Base-by-base conservation (phyloP, 2,329 filamentous ascomycete genomes). In the Tolypocladium paradoxum region DNA sequence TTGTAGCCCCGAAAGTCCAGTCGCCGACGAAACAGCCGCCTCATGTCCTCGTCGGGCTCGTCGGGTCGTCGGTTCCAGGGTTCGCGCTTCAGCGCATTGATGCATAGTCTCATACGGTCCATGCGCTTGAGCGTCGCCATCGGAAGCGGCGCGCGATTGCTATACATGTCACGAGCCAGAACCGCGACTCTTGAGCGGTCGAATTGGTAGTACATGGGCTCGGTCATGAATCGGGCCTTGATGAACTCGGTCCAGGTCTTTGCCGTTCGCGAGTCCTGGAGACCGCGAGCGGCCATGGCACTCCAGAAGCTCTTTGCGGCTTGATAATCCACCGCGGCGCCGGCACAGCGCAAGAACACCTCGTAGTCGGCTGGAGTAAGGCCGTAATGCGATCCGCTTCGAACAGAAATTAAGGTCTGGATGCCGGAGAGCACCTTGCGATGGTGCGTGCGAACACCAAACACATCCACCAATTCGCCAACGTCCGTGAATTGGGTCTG, bases 121-220 rank as follows among this genome's bases (percentile, higher is more conserved):
- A 70, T 52, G 12, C 55, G 53, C 55, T 61, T 60, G 1, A 69
- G 12, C 2, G 51, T 55, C 6, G 52, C 50, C 33, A 59, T 50
- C 4, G 55, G 50, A 8, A 60, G 24, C 12, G 53, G 51, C 6
- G 47, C 36, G 14, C 45, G 55, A n/a, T 58, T 56, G 51, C 56
- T 60, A 55, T 70, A 67, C 16, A 71, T 55, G 49, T 74, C 65
- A 27, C 75, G 69, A 3, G 75, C 68, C 3, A 62, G 62, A 36
- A 75, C 60, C 22, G 70, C 68, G 29, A 74, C 65, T 3, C 69
- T 64, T 0, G 64, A 56, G 48, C 72, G 69, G 53, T 78, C 71
- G 37, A 72, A 72, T 49, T 76, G 72, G 33, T 72, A 70, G 61
- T 78, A 79, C 0, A 73, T 50, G 0, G 72, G 68, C 22, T 77